These are phyloP conservation scores for Fusarium sp. DNA, from an alignment of 2,329 filamentous ascomycete genomes.

Conservation along the genomic window DNA sequence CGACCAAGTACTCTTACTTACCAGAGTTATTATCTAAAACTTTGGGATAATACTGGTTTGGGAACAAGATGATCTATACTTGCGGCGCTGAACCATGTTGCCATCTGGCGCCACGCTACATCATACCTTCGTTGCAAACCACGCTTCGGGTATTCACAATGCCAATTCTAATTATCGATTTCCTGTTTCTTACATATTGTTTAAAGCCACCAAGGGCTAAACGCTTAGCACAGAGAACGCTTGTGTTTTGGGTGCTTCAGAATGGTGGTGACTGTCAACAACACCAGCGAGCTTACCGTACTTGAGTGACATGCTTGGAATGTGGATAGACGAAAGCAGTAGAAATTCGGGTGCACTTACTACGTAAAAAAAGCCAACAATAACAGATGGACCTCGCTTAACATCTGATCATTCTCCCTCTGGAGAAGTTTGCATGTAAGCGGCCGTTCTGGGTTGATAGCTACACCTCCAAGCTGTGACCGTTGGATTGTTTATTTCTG, in stretches of 20 bases:
- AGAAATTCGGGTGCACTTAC: background rate
- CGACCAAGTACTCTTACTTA: too few species aligned
- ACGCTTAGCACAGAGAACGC: background rate
- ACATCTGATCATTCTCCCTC: background rate
- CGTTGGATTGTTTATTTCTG: conserved; percentile 1
- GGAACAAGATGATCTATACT: background rate
- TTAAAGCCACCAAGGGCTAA: conserved; percentile 9
- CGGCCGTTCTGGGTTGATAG: background rate
- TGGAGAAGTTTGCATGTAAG: background rate
- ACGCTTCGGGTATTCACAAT: background rate
- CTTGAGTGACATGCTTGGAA: conserved; percentile 22
- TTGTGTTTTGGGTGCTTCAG: background rate
- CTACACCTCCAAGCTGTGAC: background rate
- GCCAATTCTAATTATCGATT: background rate
- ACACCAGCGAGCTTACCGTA: background rate
- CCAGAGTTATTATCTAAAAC: too few species aligned
- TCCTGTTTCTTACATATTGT: background rate
- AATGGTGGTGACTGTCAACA: conserved; percentile 3
- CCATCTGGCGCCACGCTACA: conserved; percentile 1
- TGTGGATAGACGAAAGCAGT: conserved; percentile 17
- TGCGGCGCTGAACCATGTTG: conserved; percentile 1
- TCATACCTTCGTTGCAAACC: background rate
- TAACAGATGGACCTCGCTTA: background rate
- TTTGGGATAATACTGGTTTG: too few species aligned
- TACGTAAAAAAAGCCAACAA: background rate